These are phyloP conservation scores for Kluyveromyces siamensis DNA, from an alignment of 805 yeast genomes.

Conservation along the genomic window DNA sequence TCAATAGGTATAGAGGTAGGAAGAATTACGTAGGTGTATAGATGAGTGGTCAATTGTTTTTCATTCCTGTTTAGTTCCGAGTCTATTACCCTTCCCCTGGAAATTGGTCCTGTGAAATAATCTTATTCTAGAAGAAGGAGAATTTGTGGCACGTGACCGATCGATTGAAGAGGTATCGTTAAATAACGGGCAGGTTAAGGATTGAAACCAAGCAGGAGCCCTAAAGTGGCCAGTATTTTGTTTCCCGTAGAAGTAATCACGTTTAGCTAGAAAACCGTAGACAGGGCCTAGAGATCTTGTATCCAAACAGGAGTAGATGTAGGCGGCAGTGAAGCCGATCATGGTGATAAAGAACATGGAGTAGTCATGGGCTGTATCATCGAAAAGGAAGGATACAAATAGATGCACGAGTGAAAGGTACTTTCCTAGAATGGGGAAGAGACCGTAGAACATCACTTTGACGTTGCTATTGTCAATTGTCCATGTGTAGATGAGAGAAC, in stretches of 20 bases:
- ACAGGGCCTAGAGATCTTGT: constrained; percentile 46
- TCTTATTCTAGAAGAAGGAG: not conserved
- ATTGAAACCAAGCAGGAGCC: constrained; percentile 8
- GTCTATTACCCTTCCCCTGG: constrained; percentile 29
- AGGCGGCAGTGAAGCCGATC: constrained; percentile 48
- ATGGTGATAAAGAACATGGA: constrained; percentile 33
- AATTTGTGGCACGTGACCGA: not conserved
- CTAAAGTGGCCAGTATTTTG: constrained; percentile 6
- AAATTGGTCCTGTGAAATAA: not conserved
- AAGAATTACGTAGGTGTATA: not conserved
- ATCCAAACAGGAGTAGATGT: constrained; percentile 53
- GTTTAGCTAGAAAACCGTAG: constrained; percentile 24
- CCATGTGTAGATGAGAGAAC: constrained; percentile 48
- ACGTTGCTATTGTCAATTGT: constrained; percentile 46
- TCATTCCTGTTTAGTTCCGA: constrained; percentile 17
- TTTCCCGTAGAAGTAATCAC: constrained; percentile 4
- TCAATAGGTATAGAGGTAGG: too few species aligned
- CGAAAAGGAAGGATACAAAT: constrained; percentile 33
- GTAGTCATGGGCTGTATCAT: constrained; percentile 36
- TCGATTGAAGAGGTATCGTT: not conserved
- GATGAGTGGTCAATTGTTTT: not conserved
- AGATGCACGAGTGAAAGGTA: constrained; percentile 37
- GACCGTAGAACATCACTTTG: constrained; percentile 43
- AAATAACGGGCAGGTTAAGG: constrained; percentile 4
- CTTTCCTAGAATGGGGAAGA: constrained; percentile 46